phyloP scores from a whole-genome alignment of 2,329 filamentous ascomycete species.

The Claviceps spartinae region DNA sequence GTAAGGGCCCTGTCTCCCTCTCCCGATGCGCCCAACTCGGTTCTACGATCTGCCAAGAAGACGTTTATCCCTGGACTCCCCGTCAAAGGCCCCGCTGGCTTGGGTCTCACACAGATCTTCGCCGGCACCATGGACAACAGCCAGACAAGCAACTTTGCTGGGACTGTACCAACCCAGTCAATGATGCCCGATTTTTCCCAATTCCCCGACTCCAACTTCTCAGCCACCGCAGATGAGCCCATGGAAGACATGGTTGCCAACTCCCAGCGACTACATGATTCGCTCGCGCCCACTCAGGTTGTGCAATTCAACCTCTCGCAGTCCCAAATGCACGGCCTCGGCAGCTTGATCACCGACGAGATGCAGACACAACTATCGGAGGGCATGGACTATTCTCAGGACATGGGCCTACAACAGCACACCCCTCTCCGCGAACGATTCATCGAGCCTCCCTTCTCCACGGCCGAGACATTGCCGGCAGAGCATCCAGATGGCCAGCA shows the following conservation, averaged over 20 bases:
- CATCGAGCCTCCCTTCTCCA: conserved; percentile 50
- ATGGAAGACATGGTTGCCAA: conserved; percentile 38
- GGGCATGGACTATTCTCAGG: conserved; percentile 65
- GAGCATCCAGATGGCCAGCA: conserved; percentile 18
- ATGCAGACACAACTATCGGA: conserved; percentile 51
- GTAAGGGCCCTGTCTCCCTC: conserved; percentile 32
- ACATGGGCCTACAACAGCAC: conserved; percentile 59
- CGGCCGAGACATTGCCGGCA: conserved; percentile 52
- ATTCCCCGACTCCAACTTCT: conserved; percentile 46
- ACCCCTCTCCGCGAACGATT: conserved; percentile 60
- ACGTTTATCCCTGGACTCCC: conserved; percentile 57
- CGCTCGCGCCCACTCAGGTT: conserved; percentile 25
- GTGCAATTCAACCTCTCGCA: conserved; percentile 46
- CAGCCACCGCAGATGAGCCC: conserved; percentile 42
- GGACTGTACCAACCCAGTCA: conserved; percentile 26
- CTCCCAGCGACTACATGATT: conserved; percentile 23
- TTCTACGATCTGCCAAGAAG: conserved; percentile 55
- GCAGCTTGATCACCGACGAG: conserved; percentile 37
- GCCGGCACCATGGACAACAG: conserved; percentile 65
- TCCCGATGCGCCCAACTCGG: conserved; percentile 43
- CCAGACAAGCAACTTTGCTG: conserved; percentile 21
- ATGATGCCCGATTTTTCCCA: conserved; percentile 44
- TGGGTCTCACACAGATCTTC: conserved; percentile 82
- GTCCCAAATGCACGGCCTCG: conserved; percentile 45
- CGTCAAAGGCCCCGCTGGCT: conserved; percentile 43